Percentiles rank a stretch among this genome's conserved stretches.
phyloP scores from a whole-genome alignment of 2,329 filamentous ascomycete genomes.

The Aotearoamyces nothofagi region DNA sequence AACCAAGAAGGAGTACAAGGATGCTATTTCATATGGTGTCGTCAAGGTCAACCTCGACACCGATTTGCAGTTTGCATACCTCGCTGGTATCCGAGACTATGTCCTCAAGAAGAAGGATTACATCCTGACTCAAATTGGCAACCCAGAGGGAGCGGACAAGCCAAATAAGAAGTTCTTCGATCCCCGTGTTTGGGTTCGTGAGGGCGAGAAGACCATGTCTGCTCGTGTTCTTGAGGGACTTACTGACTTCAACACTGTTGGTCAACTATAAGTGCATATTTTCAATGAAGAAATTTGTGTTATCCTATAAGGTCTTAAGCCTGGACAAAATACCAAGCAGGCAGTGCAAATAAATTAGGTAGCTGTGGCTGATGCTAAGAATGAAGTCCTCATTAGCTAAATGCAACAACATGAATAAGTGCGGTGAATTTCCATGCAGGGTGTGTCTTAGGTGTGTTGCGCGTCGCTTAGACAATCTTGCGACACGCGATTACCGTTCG shows the following conservation, averaged over 20 bases:
- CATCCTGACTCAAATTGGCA: constrained; percentile 72
- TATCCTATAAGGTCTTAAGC: too few relatives aligned
- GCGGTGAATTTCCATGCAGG: too few relatives aligned
- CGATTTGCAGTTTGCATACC: constrained; percentile 92
- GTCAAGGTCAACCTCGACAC: constrained; percentile 99
- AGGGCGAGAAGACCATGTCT: constrained; percentile 95
- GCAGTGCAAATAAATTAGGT: too few relatives aligned
- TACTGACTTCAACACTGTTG: constrained; percentile 79
- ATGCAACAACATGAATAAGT: too few relatives aligned
- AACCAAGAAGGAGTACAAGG: constrained; percentile 74
- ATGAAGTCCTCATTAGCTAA: too few relatives aligned
- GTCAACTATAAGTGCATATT: constrained; percentile 58
- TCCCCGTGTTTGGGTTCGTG: constrained; percentile 69
- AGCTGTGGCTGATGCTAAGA: too few relatives aligned
- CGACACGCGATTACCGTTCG: too few relatives aligned
- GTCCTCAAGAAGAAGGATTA: constrained; percentile 92
- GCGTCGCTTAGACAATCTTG: too few relatives aligned
- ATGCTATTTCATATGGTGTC: constrained; percentile 85
- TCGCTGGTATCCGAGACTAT: constrained; percentile 86
- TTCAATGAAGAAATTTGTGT: too few relatives aligned
- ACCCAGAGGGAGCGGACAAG: constrained; percentile 92
- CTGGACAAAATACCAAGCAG: too few relatives aligned
- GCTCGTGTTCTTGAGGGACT: constrained; percentile 67
- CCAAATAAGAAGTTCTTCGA: constrained; percentile 97
- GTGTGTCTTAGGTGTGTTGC: too few relatives aligned